Conservation (phyloP, 176 grass and related monocot genomes). For the Aechmea fasciata region DNA sequence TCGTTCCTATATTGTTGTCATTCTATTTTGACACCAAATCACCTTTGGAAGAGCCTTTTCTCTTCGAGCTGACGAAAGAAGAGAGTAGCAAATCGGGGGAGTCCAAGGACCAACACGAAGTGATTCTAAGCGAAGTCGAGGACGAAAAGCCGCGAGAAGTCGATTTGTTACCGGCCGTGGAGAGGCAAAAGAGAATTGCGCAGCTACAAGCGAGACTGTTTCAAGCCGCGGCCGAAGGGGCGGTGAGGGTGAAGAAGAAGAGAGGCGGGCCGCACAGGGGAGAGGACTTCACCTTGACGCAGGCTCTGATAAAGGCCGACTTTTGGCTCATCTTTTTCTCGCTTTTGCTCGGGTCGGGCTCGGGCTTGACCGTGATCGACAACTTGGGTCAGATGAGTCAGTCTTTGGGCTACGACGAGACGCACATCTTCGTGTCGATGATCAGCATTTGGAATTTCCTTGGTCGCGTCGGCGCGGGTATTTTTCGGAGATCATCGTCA, state of each 20-base stretch:
- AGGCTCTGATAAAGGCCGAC: slow-evolving; percentile 81
- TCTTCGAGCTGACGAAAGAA: slow-evolving; percentile 35
- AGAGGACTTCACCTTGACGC: slow-evolving; percentile 80
- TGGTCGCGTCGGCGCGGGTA: slow-evolving; percentile 78
- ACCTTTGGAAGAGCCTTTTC: slow-evolving; percentile 51
- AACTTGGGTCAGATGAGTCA: slow-evolving; percentile 96
- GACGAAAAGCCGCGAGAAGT: slow-evolving; percentile 75
- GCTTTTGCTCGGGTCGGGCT: slow-evolving; percentile 68
- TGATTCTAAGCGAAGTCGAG: slow-evolving; percentile 83
- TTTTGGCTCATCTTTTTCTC: slow-evolving; percentile 94
- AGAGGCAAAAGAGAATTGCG: slow-evolving; percentile 78
- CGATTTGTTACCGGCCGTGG: slow-evolving; percentile 69
- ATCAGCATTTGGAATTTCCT: slow-evolving; percentile 97
- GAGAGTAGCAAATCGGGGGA: slow-evolving; percentile 46
- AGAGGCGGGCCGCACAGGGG: slow-evolving; percentile 53
- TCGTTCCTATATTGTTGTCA: slow-evolving; percentile 55
- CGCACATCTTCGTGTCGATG: slow-evolving; percentile 69
- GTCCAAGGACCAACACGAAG: slow-evolving; percentile 44
- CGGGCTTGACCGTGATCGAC: slow-evolving; percentile 80
- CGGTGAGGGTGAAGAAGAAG: slow-evolving; percentile 59
- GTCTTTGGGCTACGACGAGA: slow-evolving; percentile 55
- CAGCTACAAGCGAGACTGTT: slow-evolving; percentile 65
- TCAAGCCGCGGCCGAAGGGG: slow-evolving; percentile 70
- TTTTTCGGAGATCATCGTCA: slow-evolving; percentile 88
- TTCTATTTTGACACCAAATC: slow-evolving; percentile 44